These are phyloP conservation scores for Colletotrichum godetiae DNA, from an alignment of 2,329 filamentous ascomycete species.

Conservation along the genomic window DNA sequence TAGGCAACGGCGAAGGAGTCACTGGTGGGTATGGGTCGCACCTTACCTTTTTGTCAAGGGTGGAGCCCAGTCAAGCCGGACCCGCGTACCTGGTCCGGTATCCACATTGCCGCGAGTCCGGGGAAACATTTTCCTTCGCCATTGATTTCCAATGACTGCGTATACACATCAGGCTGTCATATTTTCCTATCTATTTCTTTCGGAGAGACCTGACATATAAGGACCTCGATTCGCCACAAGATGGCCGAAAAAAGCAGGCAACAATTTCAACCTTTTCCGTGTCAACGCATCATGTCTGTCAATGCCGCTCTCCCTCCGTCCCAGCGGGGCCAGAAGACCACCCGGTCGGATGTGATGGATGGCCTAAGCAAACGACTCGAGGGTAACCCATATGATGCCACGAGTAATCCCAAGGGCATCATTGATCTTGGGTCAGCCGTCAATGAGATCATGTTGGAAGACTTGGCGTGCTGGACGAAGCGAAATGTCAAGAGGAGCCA, in stretches of 20 bases:
- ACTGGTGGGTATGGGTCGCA: neutral
- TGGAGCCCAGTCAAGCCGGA: neutral
- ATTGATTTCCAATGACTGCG: neutral
- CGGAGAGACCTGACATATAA: neutral
- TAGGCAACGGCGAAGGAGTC: slow-evolving; percentile 6
- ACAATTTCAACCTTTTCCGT: neutral
- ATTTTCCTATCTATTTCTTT: neutral
- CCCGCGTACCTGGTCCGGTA: neutral
- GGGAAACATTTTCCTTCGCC: neutral
- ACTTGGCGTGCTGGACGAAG: slow-evolving; percentile 8
- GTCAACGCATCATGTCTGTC: neutral
- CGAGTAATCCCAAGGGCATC: slow-evolving; percentile 11
- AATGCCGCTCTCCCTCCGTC: neutral
- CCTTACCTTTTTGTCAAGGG: neutral
- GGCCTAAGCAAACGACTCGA: neutral
- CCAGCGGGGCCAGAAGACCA: neutral
- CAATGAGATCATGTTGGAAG: slow-evolving; percentile 25
- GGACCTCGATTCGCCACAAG: neutral
- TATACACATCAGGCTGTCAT: neutral
- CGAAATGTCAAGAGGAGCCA: slow-evolving; percentile 17
- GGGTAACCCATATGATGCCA: neutral
- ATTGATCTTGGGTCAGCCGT: slow-evolving; percentile 20
- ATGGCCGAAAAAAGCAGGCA: neutral
- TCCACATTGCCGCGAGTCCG: neutral
- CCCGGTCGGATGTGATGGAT: neutral